Percentiles rank a stretch among this genome's conserved stretches.
Conservation (phyloP, 192 early-diverging fungal species). For the Geosiphon pyriformis region DNA sequence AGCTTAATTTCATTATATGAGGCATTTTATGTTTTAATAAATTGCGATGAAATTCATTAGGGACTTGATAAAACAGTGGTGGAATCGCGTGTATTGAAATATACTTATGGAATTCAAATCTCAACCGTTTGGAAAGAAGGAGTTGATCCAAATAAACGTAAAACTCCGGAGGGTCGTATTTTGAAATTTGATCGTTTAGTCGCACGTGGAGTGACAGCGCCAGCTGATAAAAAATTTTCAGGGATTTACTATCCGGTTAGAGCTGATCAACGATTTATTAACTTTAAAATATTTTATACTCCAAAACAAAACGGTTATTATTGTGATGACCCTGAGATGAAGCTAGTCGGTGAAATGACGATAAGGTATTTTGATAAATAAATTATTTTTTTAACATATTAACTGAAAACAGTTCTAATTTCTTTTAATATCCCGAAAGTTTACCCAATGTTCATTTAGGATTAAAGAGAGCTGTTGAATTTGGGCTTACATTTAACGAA, state of each 20-base stretch:
- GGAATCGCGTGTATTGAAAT: not conserved
- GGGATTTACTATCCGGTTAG: not conserved
- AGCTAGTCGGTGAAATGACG: not conserved
- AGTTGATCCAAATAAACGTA: not conserved
- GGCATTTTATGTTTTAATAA: not conserved
- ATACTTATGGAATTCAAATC: conserved; percentile 9
- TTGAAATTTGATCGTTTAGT: not conserved
- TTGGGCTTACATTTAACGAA: conserved; percentile 3
- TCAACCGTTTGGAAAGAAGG: not conserved
- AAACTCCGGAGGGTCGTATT: not conserved
- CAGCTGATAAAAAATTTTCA: not conserved
- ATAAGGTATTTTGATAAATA: not conserved
- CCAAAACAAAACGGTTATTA: not conserved
- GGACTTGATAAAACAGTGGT: not conserved
- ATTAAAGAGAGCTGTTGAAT: not conserved
- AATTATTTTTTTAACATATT: not conserved
- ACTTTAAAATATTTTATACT: not conserved
- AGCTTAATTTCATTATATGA: not conserved
- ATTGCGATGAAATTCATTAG: not conserved
- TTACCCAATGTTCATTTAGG: not conserved
- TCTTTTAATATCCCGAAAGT: not conserved
- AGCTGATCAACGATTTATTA: not conserved
- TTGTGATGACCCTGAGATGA: not conserved
- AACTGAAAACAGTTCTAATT: not conserved
- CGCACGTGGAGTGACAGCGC: not conserved